Evolutionary conservation across 441 rosid species (phyloP), one percentile per base, ranked within the genome.

Genomic region (Pelargonium hybrid): DNA sequence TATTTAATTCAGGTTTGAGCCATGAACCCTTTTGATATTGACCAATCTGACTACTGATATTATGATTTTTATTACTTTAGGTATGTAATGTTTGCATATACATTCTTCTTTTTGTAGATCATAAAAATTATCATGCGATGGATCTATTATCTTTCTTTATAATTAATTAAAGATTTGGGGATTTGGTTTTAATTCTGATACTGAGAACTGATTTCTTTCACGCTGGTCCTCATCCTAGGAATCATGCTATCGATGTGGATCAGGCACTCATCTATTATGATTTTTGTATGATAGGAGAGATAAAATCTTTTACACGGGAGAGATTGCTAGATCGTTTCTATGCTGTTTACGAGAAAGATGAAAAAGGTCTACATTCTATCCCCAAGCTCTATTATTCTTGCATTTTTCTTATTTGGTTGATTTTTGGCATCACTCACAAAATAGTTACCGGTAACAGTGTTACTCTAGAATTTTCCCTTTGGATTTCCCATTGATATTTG

Each of bases 231-330:
- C 98, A 93, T 78, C 98, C 98, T 20, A 97, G 98, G 69, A 93
- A 93, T 76, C 95, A 91, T 14, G 97, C 97, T 14, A 77, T 93
- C 50, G 97, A 91, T 78, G 77, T 73, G 70, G 95, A 91, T 72
- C 90, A 91, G 72, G 65, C 93, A 13, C 76, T 93, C 70, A 91
- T 91, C 74, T 93, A 93, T 78, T 93, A 91, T 72, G 98, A 93
- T 80, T 93, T 90, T 63, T 97, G 98, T 29, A 90, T 93, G 98
- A 93, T 93, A 97, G 98, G 98, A 78, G 97, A 93, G 77, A 90
- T 93, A 69, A 91, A 93, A 79, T 80, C 90, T 29, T 91, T 89
- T 75, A 93, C 98, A 43, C 91, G 97, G 20, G 86, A 74, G 73
- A 91, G 92, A 74, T 70, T 93, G 78, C 90, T 93, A 63, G 90